Conservation (phyloP, 306 rosid genomes). For the Fragaria iinumae region DNA sequence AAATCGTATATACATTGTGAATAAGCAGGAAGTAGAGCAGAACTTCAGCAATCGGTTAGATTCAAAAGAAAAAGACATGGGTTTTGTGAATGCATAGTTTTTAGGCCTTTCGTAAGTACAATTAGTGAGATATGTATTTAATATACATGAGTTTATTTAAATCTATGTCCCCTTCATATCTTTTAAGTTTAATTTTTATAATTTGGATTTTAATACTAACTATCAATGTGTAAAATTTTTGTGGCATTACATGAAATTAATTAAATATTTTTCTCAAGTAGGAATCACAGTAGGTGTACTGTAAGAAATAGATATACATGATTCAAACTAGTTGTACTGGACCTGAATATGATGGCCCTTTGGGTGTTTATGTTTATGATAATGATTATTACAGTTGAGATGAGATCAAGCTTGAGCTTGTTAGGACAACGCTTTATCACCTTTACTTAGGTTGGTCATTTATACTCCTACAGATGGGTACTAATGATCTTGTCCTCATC, state of each 20-base stretch:
- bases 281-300: background rate
- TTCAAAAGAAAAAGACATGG: background rate
- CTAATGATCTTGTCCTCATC: background rate
- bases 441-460: background rate
- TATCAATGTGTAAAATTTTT: background rate
- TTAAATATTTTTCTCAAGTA: background rate
- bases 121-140: no score
- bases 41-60: no score
- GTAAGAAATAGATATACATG: background rate
- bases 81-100: background rate
- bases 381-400: background rate
- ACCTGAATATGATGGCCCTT: background rate
- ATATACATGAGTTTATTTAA: background rate
- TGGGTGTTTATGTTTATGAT: no score
- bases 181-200: no score
- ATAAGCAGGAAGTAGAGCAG: background rate
- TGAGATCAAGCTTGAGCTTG: background rate
- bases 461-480: background rate
- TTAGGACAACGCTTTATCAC: background rate
- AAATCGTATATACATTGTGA: slow-evolving; percentile 15
- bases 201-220: background rate
- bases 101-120: background rate
- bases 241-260: background rate
- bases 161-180: background rate
- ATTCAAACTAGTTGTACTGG: background rate